Evolutionary conservation across 2,329 filamentous ascomycete genomes (phyloP), one percentile per base, ranked within the genome.

Genomic region (Aspergillus glaucus): DNA sequence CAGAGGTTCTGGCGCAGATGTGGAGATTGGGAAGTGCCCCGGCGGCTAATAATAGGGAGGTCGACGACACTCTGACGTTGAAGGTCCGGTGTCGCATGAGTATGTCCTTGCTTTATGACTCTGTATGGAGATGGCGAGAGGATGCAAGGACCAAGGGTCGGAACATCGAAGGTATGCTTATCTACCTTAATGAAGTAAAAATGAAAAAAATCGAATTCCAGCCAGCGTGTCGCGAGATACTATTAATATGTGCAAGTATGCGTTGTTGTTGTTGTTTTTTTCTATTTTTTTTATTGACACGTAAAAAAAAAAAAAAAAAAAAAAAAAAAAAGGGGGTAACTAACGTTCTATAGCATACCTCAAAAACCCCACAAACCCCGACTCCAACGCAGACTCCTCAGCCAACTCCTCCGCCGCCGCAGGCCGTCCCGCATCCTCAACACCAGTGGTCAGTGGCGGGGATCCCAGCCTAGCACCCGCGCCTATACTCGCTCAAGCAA

Each of bases 281-380:
- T 10, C 14, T 15, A 1, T 10, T 15, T 15, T 15, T 10, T 40
- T 22, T 40, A 19, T 56, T 55, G 52, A 56, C 50, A 51, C 50
- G 48, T 43, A 15, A 15, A 15, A 15, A 15, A 15, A 15, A 15
- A 15, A 15, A 15, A 15, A 15, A 15, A 15, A 15, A 15, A 15
- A 15, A 15, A 15, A 15, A 15, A 15, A 15, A 15, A 15, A 15
- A 15, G 1, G 1, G 15, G 26, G 4, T 30, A 30, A 2, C 45
- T 50, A 12, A 14, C 30, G 10, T 7, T 39, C 26, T 34, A 12
- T 45, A 75, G 75, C 75, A 70, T 89, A 87, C 56, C 80, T 90
- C 52, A 90, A 92, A 64, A 88, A 93, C 62, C 88, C 89, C 40
- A 95, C 90, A 49, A 86, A 92, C 64, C 87, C 87, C 40, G 87